Evolutionary conservation across 2,329 filamentous ascomycete species (phyloP).

Genomic region (Alternaria alternata): DNA sequence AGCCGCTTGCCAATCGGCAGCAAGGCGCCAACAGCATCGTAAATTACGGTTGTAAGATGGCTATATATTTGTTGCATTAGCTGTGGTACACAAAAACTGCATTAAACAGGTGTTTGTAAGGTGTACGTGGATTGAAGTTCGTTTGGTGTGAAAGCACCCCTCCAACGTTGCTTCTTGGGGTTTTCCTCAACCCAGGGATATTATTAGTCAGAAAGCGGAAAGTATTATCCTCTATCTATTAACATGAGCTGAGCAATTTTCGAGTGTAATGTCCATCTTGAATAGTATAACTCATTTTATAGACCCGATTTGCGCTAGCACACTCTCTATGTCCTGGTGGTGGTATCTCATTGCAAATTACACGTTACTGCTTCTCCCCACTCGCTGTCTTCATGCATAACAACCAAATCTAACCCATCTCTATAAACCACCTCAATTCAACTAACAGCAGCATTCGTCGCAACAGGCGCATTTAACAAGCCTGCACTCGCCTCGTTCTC

Average conservation of each 20-base stretch:
- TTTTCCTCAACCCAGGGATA: too few species aligned
- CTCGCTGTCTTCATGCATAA: background rate
- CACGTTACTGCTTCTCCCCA: background rate
- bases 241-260: background rate
- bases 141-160: too few species aligned
- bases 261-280: fast-evolving
- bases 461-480: conserved; percentile 28
- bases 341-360: conserved; percentile 4
- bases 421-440: background rate
- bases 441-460: background rate
- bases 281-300: background rate
- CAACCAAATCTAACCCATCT: background rate
- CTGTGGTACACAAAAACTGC: too few species aligned
- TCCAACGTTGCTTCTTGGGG: too few species aligned
- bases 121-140: too few species aligned
- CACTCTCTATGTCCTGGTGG: background rate
- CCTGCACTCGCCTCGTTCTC: conserved; percentile 53
- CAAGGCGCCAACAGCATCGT: too few species aligned
- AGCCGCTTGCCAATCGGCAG: too few species aligned
- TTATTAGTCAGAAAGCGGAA: too few species aligned
- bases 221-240: too few species aligned
- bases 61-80: too few species aligned
- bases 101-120: too few species aligned
- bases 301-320: background rate
- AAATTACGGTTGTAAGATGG: too few species aligned